A percentile compares a stretch with the other conserved stretches of the same genome.
phyloP scores from a whole-genome alignment of 495 filamentous ascomycete species.

The Saxophila tyrrhenica region DNA sequence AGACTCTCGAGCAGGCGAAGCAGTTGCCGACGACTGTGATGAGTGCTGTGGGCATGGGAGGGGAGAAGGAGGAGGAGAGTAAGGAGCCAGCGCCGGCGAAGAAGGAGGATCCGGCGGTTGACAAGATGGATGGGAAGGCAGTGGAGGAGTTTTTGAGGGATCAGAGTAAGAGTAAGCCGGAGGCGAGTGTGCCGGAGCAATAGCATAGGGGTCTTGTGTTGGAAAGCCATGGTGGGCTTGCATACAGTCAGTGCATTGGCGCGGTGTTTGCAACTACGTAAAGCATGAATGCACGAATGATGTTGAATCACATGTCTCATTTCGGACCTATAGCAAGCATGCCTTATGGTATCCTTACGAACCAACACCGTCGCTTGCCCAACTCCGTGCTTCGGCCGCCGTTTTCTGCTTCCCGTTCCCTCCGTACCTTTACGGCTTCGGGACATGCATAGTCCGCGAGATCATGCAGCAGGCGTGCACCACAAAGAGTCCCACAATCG shows the following conservation, averaged over 20 bases:
- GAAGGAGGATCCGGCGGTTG: slow-evolving; percentile 23
- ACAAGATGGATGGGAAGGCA: slow-evolving; percentile 19
- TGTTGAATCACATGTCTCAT: background rate
- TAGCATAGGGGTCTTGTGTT: background rate
- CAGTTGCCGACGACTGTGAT: slow-evolving; percentile 10
- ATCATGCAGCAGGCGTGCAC: slow-evolving; percentile 84
- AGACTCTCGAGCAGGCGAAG: slow-evolving; percentile 18
- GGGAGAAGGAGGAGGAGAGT: slow-evolving; percentile 13
- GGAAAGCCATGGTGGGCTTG: no score
- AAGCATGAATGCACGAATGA: no score
- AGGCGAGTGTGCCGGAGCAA: background rate
- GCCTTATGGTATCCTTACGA: background rate
- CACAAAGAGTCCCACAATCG: slow-evolving; percentile 70
- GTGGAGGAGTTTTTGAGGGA: slow-evolving; percentile 32
- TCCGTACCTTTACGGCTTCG: slow-evolving; percentile 65
- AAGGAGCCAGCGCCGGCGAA: slow-evolving; percentile 9
- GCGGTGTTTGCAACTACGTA: no score
- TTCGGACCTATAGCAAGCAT: no score
- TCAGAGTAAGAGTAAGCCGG: slow-evolving; percentile 16
- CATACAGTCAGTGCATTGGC: no score
- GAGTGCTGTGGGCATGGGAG: slow-evolving; percentile 15
- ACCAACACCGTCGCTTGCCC: background rate
- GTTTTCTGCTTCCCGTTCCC: background rate
- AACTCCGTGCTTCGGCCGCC: background rate
- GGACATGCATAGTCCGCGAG: slow-evolving; percentile 86